Evolutionary conservation across 116 monocot species (phyloP).

Genomic region (Iris pallida): DNA sequence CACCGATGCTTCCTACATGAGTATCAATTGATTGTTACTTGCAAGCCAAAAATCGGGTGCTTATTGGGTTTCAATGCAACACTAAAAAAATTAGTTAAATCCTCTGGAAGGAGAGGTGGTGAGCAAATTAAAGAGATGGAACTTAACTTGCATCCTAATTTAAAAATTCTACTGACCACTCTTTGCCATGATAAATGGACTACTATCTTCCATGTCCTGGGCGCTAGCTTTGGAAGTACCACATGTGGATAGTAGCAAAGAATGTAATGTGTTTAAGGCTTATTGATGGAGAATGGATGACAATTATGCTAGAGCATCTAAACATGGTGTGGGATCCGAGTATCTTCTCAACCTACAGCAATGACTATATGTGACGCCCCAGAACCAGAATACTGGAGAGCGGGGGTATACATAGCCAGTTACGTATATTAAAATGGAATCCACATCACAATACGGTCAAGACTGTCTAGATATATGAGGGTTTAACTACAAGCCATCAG

Average conservation of each 20-base stretch:
- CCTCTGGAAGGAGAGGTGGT: conserved; percentile 89
- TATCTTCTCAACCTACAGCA: too few species aligned
- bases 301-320: conserved; percentile 98
- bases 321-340: conserved; percentile 99
- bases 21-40: conserved; percentile 62
- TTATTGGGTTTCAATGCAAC: conserved; percentile 99
- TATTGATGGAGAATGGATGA: conserved; percentile 98
- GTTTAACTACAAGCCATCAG: too few species aligned
- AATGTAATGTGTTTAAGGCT: conserved; percentile 95
- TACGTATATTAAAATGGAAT: too few species aligned
- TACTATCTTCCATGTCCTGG: conserved; percentile 84
- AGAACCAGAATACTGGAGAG: too few species aligned
- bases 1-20: conserved; percentile 56
- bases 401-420: too few species aligned
- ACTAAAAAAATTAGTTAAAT: conserved; percentile 80
- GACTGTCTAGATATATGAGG: too few species aligned
- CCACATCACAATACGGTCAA: too few species aligned
- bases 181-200: conserved; percentile 78
- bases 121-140: conserved; percentile 99
- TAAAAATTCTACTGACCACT: conserved; percentile 54
- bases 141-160: conserved; percentile 82
- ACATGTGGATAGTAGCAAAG: conserved; percentile 96
- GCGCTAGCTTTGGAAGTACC: conserved; percentile 92
- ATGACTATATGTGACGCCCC: too few species aligned
- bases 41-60: conserved; percentile 72